Base-by-base conservation (phyloP, 805 yeast species). In the Starmerella ratchasimensis region DNA sequence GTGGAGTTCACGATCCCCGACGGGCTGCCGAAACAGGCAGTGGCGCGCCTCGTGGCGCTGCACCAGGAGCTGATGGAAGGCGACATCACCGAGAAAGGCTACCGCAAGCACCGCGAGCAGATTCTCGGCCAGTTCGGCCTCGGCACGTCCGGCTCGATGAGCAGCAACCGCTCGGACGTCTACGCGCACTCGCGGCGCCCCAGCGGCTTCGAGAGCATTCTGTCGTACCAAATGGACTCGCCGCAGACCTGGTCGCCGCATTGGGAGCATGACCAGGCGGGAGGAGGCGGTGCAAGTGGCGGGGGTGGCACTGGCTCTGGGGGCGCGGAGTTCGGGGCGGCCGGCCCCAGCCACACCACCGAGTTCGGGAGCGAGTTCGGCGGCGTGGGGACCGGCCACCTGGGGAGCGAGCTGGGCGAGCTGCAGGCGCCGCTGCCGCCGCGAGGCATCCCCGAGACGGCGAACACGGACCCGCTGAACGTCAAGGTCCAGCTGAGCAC, bases 51-150 rank as follows among this genome's bases (percentile, higher is more conserved):
- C 4, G 36, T 43, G 7, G 48, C 43, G 32, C 46, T 50, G 16
- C 47, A 36, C 13, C 38, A 46, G 21, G 55, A 51, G 41, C 43
- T 51, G 8, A 44, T 62, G 46, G 84, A 79, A 25, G 88, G 83
- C 1, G 76, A 75, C 41, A 60, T 80, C 39, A 79, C 90, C 0
- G 76, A 68, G 33, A 80, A 78, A 52, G 88, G 90, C 2, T 80
- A 75, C 52, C 61, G 64, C 30, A 76, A 70, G 47, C 76, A 74
- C 43, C 59, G 81, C 42, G 66, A 61, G 30, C 60, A 54, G 43
- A 50, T 71, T 16, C 52, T 67, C 20, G 38, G 30, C 30, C 43
- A 40, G 51, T 34, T 5, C 36, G 38, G 33, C 34, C 36, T 31
- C 24, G 33, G 33, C 28, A 28, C 36, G 17, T 24, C 39, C 14